Evolutionary conservation across 176 grass and related monocot genomes (phyloP).

Genomic region (Oryza brachyantha): DNA sequence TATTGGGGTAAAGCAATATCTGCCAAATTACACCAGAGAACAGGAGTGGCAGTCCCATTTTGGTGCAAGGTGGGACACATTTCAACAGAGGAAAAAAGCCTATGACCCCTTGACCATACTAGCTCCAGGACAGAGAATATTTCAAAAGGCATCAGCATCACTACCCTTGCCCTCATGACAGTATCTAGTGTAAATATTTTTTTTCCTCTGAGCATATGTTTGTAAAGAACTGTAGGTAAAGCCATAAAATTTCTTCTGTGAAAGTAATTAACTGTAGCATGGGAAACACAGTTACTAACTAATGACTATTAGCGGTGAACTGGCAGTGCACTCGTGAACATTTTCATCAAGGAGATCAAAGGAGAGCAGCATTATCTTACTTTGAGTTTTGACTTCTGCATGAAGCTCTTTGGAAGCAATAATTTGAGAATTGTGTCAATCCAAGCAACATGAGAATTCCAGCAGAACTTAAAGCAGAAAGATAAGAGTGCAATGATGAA

Average conservation of each 20-base stretch:
- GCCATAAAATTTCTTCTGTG: neutral
- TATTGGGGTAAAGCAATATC: slow-evolving; percentile 74
- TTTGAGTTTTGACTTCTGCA: neutral
- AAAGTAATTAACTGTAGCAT: slow-evolving; percentile 2
- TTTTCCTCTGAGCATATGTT: neutral
- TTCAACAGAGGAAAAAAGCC: slow-evolving; percentile 57
- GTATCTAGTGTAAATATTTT: neutral
- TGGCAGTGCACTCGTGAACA: neutral
- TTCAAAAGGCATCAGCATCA: slow-evolving; percentile 46
- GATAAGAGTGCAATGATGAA: slow-evolving; percentile 20
- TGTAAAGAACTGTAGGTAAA: slow-evolving; percentile 6
- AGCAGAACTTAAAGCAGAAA: slow-evolving; percentile 23
- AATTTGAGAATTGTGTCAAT: slow-evolving; percentile 10
- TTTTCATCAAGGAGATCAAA: slow-evolving; percentile 6
- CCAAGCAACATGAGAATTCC: slow-evolving; percentile 21
- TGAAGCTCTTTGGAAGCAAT: slow-evolving; percentile 23
- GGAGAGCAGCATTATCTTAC: slow-evolving; percentile 5
- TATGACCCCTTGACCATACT: slow-evolving; percentile 85
- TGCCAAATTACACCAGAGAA: slow-evolving; percentile 60
- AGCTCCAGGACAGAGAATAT: slow-evolving; percentile 87
- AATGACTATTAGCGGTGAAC: neutral
- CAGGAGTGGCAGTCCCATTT: slow-evolving; percentile 78
- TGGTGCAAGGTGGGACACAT: slow-evolving; percentile 69
- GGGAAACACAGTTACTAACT: slow-evolving; percentile 6
- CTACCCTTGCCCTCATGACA: slow-evolving; percentile 34